These are phyloP conservation scores for Arabis alpina DNA, from an alignment of 345 rosid species.

Conservation along the genomic window DNA sequence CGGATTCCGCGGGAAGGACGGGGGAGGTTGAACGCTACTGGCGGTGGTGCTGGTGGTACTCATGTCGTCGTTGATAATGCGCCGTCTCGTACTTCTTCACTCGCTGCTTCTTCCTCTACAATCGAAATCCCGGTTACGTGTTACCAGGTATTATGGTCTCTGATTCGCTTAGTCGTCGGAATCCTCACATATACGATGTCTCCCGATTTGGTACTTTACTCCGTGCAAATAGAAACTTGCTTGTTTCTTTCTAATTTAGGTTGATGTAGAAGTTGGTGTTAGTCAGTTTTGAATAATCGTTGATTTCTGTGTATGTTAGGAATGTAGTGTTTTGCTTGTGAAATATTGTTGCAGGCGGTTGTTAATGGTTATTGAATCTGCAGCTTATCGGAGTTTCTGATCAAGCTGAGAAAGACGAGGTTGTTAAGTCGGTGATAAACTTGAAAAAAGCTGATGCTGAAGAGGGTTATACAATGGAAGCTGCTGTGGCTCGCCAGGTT, in stretches of 20 bases:
- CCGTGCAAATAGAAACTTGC: neutral
- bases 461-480: conserved; percentile 87
- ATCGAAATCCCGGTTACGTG: conserved; percentile 76
- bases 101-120: conserved; percentile 40
- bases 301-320: conserved; percentile 5
- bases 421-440: conserved; percentile 78
- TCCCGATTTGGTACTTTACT: neutral
- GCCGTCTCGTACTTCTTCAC: conserved; percentile 36
- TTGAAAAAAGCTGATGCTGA: conserved; percentile 77
- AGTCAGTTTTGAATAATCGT: neutral
- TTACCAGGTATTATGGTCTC: conserved; percentile 59
- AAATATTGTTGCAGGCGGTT: conserved; percentile 8
- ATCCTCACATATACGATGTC: neutral
- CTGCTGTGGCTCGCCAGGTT: conserved; percentile 80
- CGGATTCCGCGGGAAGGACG: conserved; percentile 29
- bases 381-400: conserved; percentile 80
- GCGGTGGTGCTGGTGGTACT: conserved; percentile 38
- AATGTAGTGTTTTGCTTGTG: conserved; percentile 21
- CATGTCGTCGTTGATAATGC: conserved; percentile 58
- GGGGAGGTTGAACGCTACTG: conserved; percentile 43
- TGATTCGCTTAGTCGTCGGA: conserved; percentile 2
- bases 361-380: conserved; percentile 28
- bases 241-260: neutral
- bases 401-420: conserved; percentile 91
- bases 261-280: neutral